These are phyloP conservation scores for Fusarium metavorans DNA, from an alignment of 2,329 filamentous ascomycete genomes.

Conservation along the genomic window DNA sequence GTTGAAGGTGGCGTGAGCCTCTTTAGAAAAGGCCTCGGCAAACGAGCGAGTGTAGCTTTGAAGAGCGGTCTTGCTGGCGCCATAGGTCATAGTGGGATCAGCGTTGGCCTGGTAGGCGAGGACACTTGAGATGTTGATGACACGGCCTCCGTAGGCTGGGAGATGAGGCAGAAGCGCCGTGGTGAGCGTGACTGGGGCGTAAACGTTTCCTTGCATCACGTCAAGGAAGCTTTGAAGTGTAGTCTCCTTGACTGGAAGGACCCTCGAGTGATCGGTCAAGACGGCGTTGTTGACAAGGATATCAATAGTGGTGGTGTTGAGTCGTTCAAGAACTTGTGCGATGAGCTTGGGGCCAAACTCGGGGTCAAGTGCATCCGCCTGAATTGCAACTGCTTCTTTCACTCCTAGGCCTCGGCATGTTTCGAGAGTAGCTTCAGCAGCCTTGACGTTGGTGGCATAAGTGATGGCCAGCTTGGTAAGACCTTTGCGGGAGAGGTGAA, in stretches of 20 bases:
- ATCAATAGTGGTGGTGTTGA: background rate
- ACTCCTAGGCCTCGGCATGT: background rate
- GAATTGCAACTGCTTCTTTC: background rate
- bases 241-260: background rate
- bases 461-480: conserved; percentile 6
- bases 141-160: background rate
- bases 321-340: background rate
- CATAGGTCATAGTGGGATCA: background rate
- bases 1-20: background rate
- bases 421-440: background rate
- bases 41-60: background rate
- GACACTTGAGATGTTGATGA: background rate
- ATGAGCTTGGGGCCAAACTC: background rate
- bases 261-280: background rate
- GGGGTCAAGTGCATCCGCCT: background rate
- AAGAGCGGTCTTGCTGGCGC: background rate
- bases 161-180: background rate
- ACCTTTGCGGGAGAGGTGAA: conserved; percentile 14
- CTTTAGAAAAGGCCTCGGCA: background rate
- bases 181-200: background rate
- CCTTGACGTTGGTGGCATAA: background rate
- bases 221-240: background rate
- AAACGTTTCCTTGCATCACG: background rate
- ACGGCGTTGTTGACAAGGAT: background rate
- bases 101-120: background rate